phyloP scores from a whole-genome alignment of 1,284 basidiomycete species.

The Apiotrichum domesticum region DNA sequence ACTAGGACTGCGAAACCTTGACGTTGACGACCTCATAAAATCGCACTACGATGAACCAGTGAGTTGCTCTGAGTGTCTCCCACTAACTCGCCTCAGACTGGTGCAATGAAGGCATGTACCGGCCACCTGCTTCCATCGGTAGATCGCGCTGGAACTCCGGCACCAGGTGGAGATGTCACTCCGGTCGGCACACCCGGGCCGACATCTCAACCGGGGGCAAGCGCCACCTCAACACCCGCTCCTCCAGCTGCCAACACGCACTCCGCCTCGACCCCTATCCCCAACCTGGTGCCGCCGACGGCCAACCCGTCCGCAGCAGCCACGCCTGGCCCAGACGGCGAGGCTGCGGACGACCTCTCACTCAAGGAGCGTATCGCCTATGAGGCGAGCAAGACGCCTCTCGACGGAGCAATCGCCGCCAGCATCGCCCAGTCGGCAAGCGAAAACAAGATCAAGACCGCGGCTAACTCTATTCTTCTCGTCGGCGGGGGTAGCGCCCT shows the following conservation, averaged over 20 bases:
- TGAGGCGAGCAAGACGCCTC: slow-evolving; percentile 83
- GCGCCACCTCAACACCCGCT: neutral
- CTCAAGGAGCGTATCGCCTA: slow-evolving; percentile 39
- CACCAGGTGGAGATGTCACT: neutral
- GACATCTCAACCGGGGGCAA: neutral
- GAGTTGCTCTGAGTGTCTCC: slow-evolving; percentile 8
- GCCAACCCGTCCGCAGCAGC: slow-evolving; percentile 9
- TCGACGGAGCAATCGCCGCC: slow-evolving; percentile 92
- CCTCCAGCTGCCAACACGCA: neutral
- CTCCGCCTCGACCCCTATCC: neutral
- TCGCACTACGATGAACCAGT: slow-evolving; percentile 41
- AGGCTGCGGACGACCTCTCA: slow-evolving; percentile 4
- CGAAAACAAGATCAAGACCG: slow-evolving; percentile 84
- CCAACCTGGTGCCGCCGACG: slow-evolving; percentile 9
- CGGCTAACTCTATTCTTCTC: slow-evolving; percentile 80
- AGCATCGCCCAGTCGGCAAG: slow-evolving; percentile 75
- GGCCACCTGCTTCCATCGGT: slow-evolving; percentile 60
- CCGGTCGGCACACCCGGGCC: neutral
- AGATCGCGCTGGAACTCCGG: slow-evolving; percentile 1
- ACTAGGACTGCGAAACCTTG: slow-evolving; percentile 34
- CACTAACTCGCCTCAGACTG: slow-evolving; percentile 53
- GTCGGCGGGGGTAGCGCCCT: slow-evolving; percentile 68
- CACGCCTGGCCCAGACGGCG: slow-evolving; percentile 13
- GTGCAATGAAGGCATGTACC: slow-evolving; percentile 78
- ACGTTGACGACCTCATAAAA: slow-evolving; percentile 45